Evolutionary conservation across 2,329 filamentous ascomycete genomes (phyloP).

Genomic region (Sporothrix brasiliensis): DNA sequence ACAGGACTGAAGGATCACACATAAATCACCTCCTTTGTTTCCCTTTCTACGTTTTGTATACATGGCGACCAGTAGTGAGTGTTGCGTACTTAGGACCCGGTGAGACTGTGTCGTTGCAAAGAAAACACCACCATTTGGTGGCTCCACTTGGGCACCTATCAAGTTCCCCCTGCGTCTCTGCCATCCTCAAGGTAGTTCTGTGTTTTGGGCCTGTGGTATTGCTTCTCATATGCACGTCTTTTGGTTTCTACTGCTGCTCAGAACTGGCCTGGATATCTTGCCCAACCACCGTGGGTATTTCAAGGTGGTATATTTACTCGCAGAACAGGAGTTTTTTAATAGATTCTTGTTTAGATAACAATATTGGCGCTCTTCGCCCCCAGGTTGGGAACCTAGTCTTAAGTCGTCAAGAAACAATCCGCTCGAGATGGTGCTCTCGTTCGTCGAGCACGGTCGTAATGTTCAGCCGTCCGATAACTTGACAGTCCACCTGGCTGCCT

Average conservation of each 20-base stretch:
- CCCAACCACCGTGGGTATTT: background rate
- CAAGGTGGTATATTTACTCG: background rate
- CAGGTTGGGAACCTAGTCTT: background rate
- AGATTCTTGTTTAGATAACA: background rate
- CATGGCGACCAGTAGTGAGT: background rate
- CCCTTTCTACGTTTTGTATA: background rate
- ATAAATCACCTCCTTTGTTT: background rate
- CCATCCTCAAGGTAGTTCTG: background rate
- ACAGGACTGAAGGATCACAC: background rate
- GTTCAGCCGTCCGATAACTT: background rate
- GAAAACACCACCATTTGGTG: background rate
- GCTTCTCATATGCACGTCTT: background rate
- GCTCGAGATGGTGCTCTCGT: background rate
- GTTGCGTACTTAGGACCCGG: too few species aligned
- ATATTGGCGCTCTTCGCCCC: background rate
- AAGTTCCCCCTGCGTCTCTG: background rate
- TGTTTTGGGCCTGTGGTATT: background rate
- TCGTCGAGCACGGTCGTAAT: conserved; percentile 1
- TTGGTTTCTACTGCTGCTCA: background rate
- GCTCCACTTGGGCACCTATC: background rate
- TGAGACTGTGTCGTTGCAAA: background rate
- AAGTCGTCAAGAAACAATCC: background rate
- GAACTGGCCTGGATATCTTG: background rate
- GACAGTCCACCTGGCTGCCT: background rate
- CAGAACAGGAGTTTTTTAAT: background rate